Conservation (phyloP, 805 yeast species). For the Blastobotrys mokoenaii region DNA sequence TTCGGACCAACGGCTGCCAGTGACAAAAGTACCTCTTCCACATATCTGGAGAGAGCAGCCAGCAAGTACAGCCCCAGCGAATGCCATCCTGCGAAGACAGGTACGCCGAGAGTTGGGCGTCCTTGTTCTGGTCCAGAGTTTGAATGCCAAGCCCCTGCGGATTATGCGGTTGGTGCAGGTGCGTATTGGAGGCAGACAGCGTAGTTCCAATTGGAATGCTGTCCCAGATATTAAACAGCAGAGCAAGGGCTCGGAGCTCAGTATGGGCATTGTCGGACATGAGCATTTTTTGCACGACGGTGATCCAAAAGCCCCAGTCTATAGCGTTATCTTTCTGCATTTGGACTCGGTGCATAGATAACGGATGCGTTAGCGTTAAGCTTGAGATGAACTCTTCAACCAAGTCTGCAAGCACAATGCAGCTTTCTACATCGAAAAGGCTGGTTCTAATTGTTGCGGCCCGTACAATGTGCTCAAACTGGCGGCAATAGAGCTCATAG, state of each 20-base stretch:
- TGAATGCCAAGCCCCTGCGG: neutral
- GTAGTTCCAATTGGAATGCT: conserved; percentile 31
- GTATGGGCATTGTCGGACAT: conserved; percentile 52
- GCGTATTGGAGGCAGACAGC: conserved; percentile 2
- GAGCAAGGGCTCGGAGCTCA: conserved; percentile 54
- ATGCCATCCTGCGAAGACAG: conserved; percentile 29
- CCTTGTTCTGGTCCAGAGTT: neutral
- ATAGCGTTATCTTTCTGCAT: conserved; percentile 27
- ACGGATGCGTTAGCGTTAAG: conserved; percentile 23
- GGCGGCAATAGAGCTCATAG: conserved; percentile 25
- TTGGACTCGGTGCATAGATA: conserved; percentile 19
- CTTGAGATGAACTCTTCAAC: conserved; percentile 33
- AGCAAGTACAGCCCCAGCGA: conserved; percentile 42
- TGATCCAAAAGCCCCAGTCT: conserved; percentile 75
- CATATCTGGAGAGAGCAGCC: conserved; percentile 41
- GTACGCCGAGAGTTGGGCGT: conserved; percentile 4
- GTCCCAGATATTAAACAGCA: conserved; percentile 70
- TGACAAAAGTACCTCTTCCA: conserved; percentile 62
- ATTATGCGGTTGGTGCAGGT: neutral
- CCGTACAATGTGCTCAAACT: conserved; percentile 31
- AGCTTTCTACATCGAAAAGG: conserved; percentile 30
- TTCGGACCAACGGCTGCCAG: conserved; percentile 71
- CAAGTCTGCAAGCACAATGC: conserved; percentile 32
- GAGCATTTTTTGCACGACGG: conserved; percentile 51
- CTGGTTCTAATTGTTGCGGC: conserved; percentile 27